A percentile compares a stretch with the other conserved stretches of the same genome.
These are phyloP conservation scores for Abrus precatorius DNA, from an alignment of 306 rosid genomes.

Conservation along the genomic window DNA sequence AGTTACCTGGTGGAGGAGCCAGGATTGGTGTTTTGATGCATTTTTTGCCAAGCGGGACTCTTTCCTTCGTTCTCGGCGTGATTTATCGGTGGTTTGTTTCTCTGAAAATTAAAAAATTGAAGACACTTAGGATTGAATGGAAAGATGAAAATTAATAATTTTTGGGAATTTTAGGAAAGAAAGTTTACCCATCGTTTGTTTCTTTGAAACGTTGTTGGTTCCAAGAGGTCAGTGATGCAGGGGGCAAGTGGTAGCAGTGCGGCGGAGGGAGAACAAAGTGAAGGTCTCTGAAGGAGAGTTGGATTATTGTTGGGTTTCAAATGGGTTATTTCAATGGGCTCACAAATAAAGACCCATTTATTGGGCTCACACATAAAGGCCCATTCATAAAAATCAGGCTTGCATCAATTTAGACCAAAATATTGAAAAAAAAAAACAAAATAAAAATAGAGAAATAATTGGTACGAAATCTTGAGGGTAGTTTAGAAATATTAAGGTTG, in stretches of 20 bases:
- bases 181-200: constrained; percentile 17
- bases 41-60: constrained; percentile 71
- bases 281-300: not conserved
- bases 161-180: not conserved
- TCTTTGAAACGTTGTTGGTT: not conserved
- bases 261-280: not conserved
- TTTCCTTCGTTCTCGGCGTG: constrained; percentile 75
- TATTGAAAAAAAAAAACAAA: no score
- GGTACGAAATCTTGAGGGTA: no score
- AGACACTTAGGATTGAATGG: not conserved
- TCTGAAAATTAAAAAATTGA: constrained; percentile 34
- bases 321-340: not conserved
- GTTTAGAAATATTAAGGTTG: no score
- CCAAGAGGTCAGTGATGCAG: no score
- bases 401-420: no score
- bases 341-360: not conserved
- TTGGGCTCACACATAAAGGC: no score
- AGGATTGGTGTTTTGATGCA: constrained; percentile 60
- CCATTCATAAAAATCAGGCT: no score
- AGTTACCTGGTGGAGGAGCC: constrained; percentile 70
- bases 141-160: not conserved
- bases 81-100: constrained; percentile 50
- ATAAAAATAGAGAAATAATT: no score
- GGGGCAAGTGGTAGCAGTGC: not conserved
- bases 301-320: not conserved